These are phyloP conservation scores for Scenedesmus sp. DNA, from an alignment of 163 green algal genomes.

Conservation along the genomic window DNA sequence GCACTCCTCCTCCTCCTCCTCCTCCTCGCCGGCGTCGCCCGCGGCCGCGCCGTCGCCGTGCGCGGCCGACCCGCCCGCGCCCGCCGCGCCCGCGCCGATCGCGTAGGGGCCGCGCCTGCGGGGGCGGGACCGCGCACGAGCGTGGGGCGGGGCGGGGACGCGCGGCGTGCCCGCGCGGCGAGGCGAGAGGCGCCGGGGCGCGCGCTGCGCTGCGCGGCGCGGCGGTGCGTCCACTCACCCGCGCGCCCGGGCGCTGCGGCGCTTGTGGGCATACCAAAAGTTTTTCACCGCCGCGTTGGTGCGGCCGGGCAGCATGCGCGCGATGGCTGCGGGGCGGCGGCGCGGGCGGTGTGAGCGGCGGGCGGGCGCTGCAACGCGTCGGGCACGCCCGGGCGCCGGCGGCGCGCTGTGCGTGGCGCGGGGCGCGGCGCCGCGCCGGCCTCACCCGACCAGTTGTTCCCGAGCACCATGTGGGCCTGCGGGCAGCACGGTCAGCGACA, in stretches of 20 bases:
- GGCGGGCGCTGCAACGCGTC: no score
- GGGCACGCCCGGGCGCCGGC: no score
- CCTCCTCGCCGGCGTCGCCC: neutral
- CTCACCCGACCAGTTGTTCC: slow-evolving; percentile 43
- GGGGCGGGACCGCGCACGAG: neutral
- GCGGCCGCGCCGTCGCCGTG: neutral
- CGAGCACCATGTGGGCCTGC: slow-evolving; percentile 31
- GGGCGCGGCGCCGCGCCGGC: no score
- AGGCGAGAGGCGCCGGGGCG: no score
- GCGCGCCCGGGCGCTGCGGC: neutral
- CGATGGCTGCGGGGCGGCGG: slow-evolving; percentile 26
- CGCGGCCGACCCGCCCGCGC: neutral
- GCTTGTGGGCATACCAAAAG: slow-evolving; percentile 43
- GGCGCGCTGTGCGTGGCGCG: no score
- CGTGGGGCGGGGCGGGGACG: no score
- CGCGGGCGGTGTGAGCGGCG: no score
- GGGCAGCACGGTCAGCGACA: neutral
- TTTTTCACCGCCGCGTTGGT: slow-evolving; percentile 49
- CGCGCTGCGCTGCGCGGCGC: neutral
- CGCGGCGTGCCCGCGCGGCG: no score
- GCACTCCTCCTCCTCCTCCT: slow-evolving; percentile 1
- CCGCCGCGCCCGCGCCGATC: neutral
- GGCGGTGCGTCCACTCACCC: neutral
- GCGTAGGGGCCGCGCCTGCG: neutral
- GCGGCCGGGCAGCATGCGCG: slow-evolving; percentile 41